Percentiles rank a stretch among this genome's conserved stretches.
phyloP scores from a whole-genome alignment of 805 yeast species.

The Schwanniomyces occidentalis region DNA sequence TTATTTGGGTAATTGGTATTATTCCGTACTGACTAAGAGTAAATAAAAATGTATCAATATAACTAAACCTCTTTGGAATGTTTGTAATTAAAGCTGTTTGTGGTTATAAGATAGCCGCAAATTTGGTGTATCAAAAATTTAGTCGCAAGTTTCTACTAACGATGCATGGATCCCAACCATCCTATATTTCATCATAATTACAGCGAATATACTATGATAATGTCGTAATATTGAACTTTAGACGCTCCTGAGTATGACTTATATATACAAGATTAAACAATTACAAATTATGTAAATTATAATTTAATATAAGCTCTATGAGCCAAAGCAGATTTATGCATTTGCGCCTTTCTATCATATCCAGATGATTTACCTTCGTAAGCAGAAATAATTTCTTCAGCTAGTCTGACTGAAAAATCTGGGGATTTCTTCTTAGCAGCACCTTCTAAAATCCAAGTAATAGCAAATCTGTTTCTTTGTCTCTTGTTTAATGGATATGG shows the following conservation, averaged over 20 bases:
- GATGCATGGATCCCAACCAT: no score
- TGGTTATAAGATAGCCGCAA: neutral
- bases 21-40: no score
- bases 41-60: no score
- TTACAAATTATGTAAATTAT: no score
- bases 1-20: no score
- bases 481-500: conserved; percentile 82
- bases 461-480: conserved; percentile 84
- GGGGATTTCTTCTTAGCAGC: conserved; percentile 75
- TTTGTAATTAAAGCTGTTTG: conserved; percentile 2
- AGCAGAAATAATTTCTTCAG: conserved; percentile 84
- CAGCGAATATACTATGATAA: neutral
- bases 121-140: neutral
- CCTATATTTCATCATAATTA: no score
- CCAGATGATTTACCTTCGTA: conserved; percentile 77
- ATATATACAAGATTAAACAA: conserved; percentile 13
- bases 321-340: conserved; percentile 85
- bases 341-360: conserved; percentile 76
- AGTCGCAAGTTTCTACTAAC: no score
- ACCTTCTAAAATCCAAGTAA: conserved; percentile 88
- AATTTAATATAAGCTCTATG: conserved; percentile 76
- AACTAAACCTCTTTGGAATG: no score
- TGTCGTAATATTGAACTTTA: neutral
- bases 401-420: conserved; percentile 83
- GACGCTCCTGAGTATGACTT: neutral